Conservation (phyloP, 1,284 basidiomycete genomes). For the Leccinum cinnamomeum region DNA sequence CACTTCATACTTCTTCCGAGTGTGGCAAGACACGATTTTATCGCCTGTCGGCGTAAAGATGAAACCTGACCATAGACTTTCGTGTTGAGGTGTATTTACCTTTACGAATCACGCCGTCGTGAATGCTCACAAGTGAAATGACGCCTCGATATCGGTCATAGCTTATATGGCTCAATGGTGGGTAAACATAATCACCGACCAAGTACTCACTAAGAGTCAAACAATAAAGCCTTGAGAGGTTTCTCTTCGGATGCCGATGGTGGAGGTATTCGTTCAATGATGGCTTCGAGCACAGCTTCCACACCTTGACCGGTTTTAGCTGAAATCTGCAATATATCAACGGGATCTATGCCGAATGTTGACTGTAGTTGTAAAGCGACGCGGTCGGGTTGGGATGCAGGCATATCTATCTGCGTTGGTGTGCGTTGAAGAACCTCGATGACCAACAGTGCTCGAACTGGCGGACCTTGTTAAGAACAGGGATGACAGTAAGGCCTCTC, state of each 20-base stretch:
- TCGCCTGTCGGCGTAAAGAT: constrained; percentile 57
- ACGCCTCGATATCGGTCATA: constrained; percentile 98
- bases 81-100: constrained; percentile 39
- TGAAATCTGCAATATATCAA: constrained; percentile 76
- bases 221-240: constrained; percentile 83
- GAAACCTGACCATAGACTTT: neutral
- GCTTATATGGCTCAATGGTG: constrained; percentile 44
- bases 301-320: constrained; percentile 93
- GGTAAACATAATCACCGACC: neutral
- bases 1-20: constrained; percentile 90
- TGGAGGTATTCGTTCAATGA: constrained; percentile 82
- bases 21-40: constrained; percentile 84
- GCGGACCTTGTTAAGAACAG: constrained; percentile 90
- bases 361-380: constrained; percentile 80
- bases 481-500: constrained; percentile 82
- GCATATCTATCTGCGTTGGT: constrained; percentile 74
- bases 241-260: constrained; percentile 54
- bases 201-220: constrained; percentile 81
- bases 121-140: constrained; percentile 88
- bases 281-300: constrained; percentile 78
- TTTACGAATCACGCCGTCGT: constrained; percentile 62
- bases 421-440: constrained; percentile 4
- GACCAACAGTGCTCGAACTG: neutral
- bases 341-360: constrained; percentile 76
- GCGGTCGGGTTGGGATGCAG: constrained; percentile 79